phyloP scores from a whole-genome alignment of 139 green algal species.

The Zygnema circumcarinatum region DNA sequence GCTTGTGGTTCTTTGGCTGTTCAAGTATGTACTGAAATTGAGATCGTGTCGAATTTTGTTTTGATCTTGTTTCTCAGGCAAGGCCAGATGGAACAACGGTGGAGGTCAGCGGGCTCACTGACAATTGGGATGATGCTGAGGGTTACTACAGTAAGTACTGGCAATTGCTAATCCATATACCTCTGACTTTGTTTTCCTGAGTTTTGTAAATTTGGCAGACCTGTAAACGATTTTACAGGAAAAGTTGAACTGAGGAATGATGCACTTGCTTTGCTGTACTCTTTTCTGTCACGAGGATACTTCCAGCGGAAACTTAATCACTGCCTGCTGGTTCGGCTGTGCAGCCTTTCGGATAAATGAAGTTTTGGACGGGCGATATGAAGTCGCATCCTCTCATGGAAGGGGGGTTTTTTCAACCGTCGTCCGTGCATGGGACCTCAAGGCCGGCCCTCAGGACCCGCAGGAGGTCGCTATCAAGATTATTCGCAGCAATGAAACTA shows the following conservation, averaged over 20 bases:
- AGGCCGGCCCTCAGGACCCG: neutral
- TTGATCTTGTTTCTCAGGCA: conserved; percentile 23
- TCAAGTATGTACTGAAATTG: no score
- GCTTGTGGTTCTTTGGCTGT: no score
- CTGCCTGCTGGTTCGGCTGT: no score
- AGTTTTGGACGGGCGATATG: conserved; percentile 81
- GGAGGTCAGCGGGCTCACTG: conserved; percentile 37
- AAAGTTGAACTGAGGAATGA: neutral
- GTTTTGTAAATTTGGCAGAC: neutral
- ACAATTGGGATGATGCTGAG: conserved; percentile 63
- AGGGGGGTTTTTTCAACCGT: conserved; percentile 95
- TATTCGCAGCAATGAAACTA: conserved; percentile 85
- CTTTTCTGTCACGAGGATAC: no score
- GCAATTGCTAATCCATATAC: neutral
- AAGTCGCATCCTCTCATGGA: conserved; percentile 78
- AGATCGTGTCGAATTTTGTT: no score
- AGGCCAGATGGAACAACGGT: conserved; percentile 30
- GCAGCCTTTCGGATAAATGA: conserved; percentile 87
- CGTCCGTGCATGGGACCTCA: conserved; percentile 82
- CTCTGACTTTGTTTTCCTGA: neutral
- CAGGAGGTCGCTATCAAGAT: conserved; percentile 88
- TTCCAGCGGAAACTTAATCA: no score
- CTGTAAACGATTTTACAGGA: neutral
- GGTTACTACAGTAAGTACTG: conserved; percentile 62
- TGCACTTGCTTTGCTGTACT: no score